These are phyloP conservation scores for Phaeosphaeriaceae sp. DNA, from an alignment of 2,329 filamentous ascomycete genomes.

Conservation along the genomic window DNA sequence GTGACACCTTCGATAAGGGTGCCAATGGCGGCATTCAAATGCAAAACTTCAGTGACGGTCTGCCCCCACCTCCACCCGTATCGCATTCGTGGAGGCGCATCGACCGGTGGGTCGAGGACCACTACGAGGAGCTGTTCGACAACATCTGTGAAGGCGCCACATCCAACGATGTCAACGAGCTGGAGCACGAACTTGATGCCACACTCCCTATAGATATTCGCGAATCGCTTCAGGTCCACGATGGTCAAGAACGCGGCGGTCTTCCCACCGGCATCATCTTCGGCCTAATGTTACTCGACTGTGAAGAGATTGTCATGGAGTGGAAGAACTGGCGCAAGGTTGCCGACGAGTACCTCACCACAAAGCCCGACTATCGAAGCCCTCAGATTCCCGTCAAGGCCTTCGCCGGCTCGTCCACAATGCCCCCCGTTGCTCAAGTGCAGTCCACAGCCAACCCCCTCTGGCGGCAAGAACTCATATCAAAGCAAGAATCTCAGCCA, in stretches of 20 bases:
- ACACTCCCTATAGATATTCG: constrained; percentile 91
- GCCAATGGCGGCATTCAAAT: constrained; percentile 87
- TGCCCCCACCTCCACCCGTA: constrained; percentile 87
- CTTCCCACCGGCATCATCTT: constrained; percentile 92
- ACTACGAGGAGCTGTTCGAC: constrained; percentile 93
- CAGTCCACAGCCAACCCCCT: constrained; percentile 64
- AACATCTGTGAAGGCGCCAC: constrained; percentile 93
- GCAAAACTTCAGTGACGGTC: constrained; percentile 92
- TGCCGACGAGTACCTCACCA: constrained; percentile 83
- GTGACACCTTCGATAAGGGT: constrained; percentile 64
- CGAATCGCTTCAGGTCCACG: constrained; percentile 87
- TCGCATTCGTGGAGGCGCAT: constrained; percentile 93
- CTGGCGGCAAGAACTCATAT: constrained; percentile 85
- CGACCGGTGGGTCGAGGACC: constrained; percentile 90
- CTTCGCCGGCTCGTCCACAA: constrained; percentile 72
- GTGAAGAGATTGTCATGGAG: constrained; percentile 96
- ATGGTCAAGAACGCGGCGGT: constrained; percentile 96
- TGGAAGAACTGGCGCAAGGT: constrained; percentile 97
- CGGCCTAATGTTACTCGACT: constrained; percentile 92
- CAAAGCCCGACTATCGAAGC: constrained; percentile 60
- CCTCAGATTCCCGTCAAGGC: constrained; percentile 74
- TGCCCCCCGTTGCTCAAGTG: constrained; percentile 63
- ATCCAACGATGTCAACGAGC: constrained; percentile 91
- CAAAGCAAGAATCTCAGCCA: constrained; percentile 87
- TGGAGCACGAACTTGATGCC: constrained; percentile 95